Evolutionary conservation across 768 basidiomycete species (phyloP).

Genomic region (Tephrocybe sp.): DNA sequence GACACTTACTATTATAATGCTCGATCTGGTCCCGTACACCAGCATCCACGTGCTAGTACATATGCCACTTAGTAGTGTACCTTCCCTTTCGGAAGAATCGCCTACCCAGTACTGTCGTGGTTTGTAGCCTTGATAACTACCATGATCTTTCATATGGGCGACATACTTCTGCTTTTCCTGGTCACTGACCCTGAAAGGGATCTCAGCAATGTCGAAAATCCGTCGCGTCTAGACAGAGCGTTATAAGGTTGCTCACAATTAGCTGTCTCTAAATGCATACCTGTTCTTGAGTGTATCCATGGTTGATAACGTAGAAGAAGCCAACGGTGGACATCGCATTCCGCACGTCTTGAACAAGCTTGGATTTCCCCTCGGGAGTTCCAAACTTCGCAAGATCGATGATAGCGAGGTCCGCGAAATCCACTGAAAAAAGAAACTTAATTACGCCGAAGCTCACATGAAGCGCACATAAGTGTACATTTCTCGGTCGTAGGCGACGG

Average conservation of each 20-base stretch:
- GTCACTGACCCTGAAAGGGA: conserved; percentile 36
- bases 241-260: background rate
- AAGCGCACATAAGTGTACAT: background rate
- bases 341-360: conserved; percentile 39
- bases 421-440: conserved; percentile 21
- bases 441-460: no score
- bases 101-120: conserved; percentile 21
- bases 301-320: conserved; percentile 52
- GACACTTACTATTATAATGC: conserved; percentile 54
- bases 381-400: conserved; percentile 47
- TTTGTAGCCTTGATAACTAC: conserved; percentile 43
- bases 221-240: conserved; percentile 31
- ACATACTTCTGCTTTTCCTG: conserved; percentile 40
- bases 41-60: conserved; percentile 55
- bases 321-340: conserved; percentile 44
- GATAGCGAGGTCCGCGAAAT: conserved; percentile 50
- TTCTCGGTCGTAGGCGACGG: conserved; percentile 18
- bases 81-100: background rate
- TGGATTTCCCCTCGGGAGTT: conserved; percentile 36
- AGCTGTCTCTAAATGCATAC: conserved; percentile 25
- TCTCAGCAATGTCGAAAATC: conserved; percentile 45
- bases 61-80: background rate
- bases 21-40: conserved; percentile 67
- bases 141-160: conserved; percentile 33
- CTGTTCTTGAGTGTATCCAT: conserved; percentile 42